Conservation (phyloP, 768 basidiomycete genomes). For the Mycena leptocephala region DNA sequence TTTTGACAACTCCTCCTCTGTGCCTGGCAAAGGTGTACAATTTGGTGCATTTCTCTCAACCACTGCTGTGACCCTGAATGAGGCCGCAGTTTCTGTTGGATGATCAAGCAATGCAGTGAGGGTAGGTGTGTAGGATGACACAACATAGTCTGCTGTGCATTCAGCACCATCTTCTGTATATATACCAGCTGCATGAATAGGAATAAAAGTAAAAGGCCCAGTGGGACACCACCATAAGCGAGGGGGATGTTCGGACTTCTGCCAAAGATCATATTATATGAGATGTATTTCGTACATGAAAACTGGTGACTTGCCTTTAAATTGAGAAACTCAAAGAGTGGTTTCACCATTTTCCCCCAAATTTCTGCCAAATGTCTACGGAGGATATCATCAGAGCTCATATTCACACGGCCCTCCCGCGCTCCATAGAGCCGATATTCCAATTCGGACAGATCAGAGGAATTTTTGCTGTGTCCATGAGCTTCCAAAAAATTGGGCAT, state of each 20-base stretch:
- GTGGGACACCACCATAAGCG: slow-evolving; percentile 26
- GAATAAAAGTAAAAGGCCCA: slow-evolving; percentile 24
- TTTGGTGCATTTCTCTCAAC: slow-evolving; percentile 12
- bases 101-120: slow-evolving; percentile 13
- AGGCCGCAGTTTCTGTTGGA: background rate
- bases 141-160: slow-evolving; percentile 25
- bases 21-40: background rate
- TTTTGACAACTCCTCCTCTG: background rate
- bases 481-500: background rate
- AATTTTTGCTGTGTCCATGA: too few species aligned
- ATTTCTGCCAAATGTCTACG: background rate
- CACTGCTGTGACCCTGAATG: slow-evolving; percentile 19
- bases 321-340: background rate
- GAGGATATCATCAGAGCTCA: background rate
- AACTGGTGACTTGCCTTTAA: slow-evolving; percentile 1
- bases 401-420: too few species aligned
- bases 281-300: background rate
- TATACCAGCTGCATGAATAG: slow-evolving; percentile 37
- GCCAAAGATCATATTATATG: background rate
- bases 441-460: too few species aligned
- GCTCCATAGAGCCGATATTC: background rate
- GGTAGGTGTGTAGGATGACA: slow-evolving; percentile 34
- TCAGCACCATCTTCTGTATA: slow-evolving; percentile 13
- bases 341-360: background rate
- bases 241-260: slow-evolving; percentile 8